These are phyloP conservation scores for Trypanosoma caninum DNA, from an alignment of 208 protist genomes.

Conservation along the genomic window DNA sequence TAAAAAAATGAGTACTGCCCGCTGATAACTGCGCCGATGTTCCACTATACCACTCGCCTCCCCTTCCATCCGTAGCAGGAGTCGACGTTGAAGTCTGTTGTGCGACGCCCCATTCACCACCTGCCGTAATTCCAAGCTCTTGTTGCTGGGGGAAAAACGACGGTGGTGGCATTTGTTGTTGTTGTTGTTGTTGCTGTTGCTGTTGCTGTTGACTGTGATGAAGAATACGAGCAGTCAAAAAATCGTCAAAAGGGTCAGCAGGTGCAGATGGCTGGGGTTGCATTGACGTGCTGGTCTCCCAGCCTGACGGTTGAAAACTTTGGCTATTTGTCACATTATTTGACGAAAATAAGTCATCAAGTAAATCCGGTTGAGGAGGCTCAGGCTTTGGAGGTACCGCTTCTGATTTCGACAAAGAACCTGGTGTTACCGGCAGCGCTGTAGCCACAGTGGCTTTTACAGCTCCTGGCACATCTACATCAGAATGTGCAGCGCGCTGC, in stretches of 20 bases:
- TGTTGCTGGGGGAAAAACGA: slow-evolving; percentile 4
- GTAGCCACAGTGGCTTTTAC: slow-evolving; percentile 25
- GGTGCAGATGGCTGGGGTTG: slow-evolving; percentile 13
- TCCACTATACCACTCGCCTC: slow-evolving; percentile 1
- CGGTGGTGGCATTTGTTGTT: background rate
- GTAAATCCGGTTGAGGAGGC: slow-evolving; percentile 34
- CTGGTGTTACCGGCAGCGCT: background rate
- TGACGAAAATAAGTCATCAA: slow-evolving; percentile 79
- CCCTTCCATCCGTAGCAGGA: background rate
- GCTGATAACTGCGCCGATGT: slow-evolving; percentile 5
- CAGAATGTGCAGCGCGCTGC: slow-evolving; percentile 34
- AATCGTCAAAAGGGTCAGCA: slow-evolving; percentile 60
- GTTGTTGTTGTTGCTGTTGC: slow-evolving; percentile 12
- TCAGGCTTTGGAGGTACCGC: slow-evolving; percentile 17
- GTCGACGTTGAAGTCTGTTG: background rate
- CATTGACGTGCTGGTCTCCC: background rate
- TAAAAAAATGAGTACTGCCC: too few relatives aligned
- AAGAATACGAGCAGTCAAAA: slow-evolving; percentile 32
- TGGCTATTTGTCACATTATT: slow-evolving; percentile 7
- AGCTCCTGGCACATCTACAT: slow-evolving; percentile 32
- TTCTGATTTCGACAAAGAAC: slow-evolving; percentile 7
- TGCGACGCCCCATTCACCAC: slow-evolving; percentile 3
- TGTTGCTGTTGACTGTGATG: slow-evolving; percentile 26
- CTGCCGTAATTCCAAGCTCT: slow-evolving; percentile 24
- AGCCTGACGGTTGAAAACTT: background rate